Conservation (phyloP, 2,329 filamentous ascomycete species). For the Harringtonia lauricola region DNA sequence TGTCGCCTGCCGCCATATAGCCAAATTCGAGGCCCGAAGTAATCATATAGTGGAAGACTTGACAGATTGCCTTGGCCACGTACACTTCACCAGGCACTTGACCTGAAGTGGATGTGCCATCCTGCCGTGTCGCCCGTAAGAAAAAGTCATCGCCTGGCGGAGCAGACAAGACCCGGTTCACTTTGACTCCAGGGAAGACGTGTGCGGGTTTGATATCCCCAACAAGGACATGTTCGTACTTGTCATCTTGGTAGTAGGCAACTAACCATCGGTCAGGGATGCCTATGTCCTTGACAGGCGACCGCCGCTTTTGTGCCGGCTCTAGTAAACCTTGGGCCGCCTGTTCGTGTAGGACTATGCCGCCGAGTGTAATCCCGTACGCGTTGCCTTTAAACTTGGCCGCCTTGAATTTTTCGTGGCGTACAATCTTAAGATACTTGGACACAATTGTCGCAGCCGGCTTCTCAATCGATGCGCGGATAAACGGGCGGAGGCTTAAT, state of each 20-base stretch:
- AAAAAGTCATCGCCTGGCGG: slow-evolving; percentile 8
- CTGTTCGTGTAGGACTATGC: too few species aligned
- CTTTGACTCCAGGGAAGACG: background rate
- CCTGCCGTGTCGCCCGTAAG: background rate
- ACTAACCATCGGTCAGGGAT: slow-evolving; percentile 4
- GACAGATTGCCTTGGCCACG: slow-evolving; percentile 4
- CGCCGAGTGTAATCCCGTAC: background rate
- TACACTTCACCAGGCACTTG: background rate
- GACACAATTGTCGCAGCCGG: slow-evolving; percentile 1
- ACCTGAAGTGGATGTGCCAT: background rate
- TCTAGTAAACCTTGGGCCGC: background rate
- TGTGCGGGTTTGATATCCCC: slow-evolving; percentile 7
- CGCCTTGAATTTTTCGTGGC: background rate
- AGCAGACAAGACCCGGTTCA: background rate
- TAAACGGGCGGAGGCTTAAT: background rate
- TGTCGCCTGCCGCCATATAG: slow-evolving; percentile 6
- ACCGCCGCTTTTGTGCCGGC: background rate
- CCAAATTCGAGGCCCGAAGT: slow-evolving; percentile 5
- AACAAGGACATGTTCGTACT: background rate
- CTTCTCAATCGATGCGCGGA: slow-evolving; percentile 1
- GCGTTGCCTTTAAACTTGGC: background rate
- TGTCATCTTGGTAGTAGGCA: background rate
- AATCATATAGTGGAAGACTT: slow-evolving; percentile 9
- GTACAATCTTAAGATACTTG: background rate
- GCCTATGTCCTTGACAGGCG: background rate